These are phyloP conservation scores for Picochlorum sp. DNA, from an alignment of 139 green algal species.

Conservation along the genomic window DNA sequence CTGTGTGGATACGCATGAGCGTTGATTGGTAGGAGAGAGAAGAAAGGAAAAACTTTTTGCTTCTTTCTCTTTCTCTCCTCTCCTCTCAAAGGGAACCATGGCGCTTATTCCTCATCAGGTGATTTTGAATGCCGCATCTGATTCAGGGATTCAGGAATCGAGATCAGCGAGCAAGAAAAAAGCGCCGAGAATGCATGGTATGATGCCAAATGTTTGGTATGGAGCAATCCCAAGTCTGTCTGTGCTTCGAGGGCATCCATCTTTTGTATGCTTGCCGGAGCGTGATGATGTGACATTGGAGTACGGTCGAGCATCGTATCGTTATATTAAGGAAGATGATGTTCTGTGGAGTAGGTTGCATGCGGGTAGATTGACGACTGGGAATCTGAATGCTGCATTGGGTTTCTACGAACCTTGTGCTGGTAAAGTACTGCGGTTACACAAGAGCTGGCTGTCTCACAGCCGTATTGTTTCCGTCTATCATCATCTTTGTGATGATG, in stretches of 20 bases:
- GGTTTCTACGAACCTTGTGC: slow-evolving; percentile 45
- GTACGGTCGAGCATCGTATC: slow-evolving; percentile 8
- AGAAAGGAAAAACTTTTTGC: too few relatives aligned
- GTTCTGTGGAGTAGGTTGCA: slow-evolving; percentile 47
- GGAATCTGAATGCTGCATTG: slow-evolving; percentile 38
- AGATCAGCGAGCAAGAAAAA: too few relatives aligned
- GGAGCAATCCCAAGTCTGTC: not conserved
- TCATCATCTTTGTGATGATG: slow-evolving; percentile 10
- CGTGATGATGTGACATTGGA: not conserved
- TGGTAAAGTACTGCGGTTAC: slow-evolving; percentile 28
- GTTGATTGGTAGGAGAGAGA: too few relatives aligned
- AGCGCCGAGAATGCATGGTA: not conserved
- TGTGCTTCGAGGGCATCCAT: not conserved
- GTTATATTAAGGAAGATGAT: slow-evolving; percentile 44
- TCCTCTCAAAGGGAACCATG: too few relatives aligned
- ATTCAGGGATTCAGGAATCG: too few relatives aligned
- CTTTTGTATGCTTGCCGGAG: not conserved
- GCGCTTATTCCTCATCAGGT: too few relatives aligned
- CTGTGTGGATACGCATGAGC: too few relatives aligned
- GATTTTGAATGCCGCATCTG: too few relatives aligned
- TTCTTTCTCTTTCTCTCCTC: too few relatives aligned
- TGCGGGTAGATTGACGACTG: slow-evolving; percentile 45
- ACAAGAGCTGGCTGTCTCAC: slow-evolving; percentile 15
- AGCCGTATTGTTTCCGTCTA: slow-evolving; percentile 9
- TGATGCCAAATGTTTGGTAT: slow-evolving; percentile 1